Evolutionary conservation across 306 rosid genomes (phyloP).

Genomic region (Pachyrhizus erosus): DNA sequence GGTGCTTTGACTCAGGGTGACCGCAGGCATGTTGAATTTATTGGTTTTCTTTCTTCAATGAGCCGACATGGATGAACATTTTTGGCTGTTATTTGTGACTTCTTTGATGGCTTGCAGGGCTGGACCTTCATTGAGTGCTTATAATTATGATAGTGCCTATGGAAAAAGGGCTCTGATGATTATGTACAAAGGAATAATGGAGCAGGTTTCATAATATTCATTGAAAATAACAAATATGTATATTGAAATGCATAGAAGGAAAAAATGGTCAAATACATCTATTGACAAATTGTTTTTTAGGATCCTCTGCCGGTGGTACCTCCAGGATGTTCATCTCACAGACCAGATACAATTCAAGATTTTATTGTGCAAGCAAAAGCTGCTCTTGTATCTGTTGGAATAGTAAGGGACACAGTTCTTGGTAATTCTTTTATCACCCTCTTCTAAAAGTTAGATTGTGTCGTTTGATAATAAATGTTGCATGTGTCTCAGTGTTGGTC

Average conservation of each 20-base stretch:
- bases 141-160: constrained; percentile 92
- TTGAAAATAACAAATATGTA: constrained; percentile 27
- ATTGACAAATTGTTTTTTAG: constrained; percentile 61
- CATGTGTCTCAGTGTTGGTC: not conserved
- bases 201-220: constrained; percentile 70
- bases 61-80: constrained; percentile 37
- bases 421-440: constrained; percentile 55
- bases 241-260: constrained; percentile 27
- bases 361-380: constrained; percentile 83
- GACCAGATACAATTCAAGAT: constrained; percentile 73
- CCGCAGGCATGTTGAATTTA: constrained; percentile 74
- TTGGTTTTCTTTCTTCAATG: constrained; percentile 36
- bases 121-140: constrained; percentile 89
- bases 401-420: constrained; percentile 73
- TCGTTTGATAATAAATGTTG: constrained; percentile 7
- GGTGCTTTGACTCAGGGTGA: constrained; percentile 99
- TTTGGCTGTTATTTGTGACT: constrained; percentile 43
- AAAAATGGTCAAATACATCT: constrained; percentile 29
- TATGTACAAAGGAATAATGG: constrained; percentile 96
- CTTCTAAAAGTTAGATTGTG: not conserved
- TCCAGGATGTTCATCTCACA: constrained; percentile 87
- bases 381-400: constrained; percentile 93
- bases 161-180: constrained; percentile 86
- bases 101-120: constrained; percentile 71
- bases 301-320: constrained; percentile 90